Conservation (phyloP, 331 rosid genomes). For the Telfairia occidentalis region DNA sequence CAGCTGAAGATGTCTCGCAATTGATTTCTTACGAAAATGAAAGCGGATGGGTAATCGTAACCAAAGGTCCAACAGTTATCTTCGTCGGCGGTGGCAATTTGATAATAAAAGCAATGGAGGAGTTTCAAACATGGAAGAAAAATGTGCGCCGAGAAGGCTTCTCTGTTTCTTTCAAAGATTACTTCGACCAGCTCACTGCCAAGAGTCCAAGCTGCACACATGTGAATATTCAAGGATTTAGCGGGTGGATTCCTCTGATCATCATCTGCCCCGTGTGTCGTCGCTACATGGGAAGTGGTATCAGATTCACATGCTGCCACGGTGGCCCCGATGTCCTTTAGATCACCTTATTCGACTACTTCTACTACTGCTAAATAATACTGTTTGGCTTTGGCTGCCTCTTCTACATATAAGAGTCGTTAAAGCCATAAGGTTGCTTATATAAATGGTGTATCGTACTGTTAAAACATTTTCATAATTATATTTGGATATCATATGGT, state of each 20-base stretch:
- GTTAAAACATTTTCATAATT: not conserved
- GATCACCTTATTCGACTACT: not conserved
- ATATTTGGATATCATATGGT: not conserved
- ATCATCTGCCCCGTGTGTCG: not conserved
- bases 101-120: not conserved
- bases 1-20: not conserved
- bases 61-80: not conserved
- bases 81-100: not conserved
- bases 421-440: not conserved
- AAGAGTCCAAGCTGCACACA: not conserved
- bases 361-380: conserved; percentile 1
- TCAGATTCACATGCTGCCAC: conserved; percentile 4
- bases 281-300: conserved; percentile 7
- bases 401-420: not conserved
- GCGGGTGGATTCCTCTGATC: not conserved
- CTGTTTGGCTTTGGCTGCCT: not conserved
- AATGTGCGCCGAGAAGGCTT: not conserved
- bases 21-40: not conserved
- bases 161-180: conserved; percentile 1
- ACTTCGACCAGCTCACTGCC: not conserved
- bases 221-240: not conserved
- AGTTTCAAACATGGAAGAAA: not conserved
- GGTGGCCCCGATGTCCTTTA: conserved; percentile 1
- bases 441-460: not conserved
- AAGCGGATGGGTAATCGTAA: not conserved